Percentiles rank a stretch among this genome's conserved stretches.
Evolutionary conservation across 2,329 filamentous ascomycete genomes (phyloP).

Genomic region (Chaetothyriales sp.): DNA sequence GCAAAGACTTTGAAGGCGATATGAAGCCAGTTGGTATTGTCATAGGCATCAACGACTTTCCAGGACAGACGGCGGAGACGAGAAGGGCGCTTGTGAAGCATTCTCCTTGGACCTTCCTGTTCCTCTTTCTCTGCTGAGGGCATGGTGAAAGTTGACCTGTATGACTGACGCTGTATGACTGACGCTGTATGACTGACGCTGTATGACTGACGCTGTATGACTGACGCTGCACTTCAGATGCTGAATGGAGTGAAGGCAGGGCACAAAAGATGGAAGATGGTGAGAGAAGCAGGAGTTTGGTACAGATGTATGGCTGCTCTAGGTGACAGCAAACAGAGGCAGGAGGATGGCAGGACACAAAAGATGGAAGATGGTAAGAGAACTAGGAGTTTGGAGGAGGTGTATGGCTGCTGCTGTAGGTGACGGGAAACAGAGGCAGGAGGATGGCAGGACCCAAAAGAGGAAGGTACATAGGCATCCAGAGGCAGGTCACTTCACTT

Average conservation of each 20-base stretch:
- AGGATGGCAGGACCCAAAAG: background rate
- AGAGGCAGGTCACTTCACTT: background rate
- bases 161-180: background rate
- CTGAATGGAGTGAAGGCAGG: no score
- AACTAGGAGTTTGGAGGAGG: no score
- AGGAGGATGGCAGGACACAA: background rate
- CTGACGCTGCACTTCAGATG: background rate
- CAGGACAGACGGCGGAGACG: background rate
- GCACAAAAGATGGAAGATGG: background rate
- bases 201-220: background rate
- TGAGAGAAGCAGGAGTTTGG: no score
- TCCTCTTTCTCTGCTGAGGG: background rate
- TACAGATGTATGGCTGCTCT: no score
- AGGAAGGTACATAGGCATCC: background rate
- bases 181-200: background rate
- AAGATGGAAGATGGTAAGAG: background rate
- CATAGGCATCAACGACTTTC: conserved; percentile 2
- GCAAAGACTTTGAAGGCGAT: conserved; percentile 8
- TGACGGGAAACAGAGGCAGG: background rate
- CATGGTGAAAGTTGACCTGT: background rate
- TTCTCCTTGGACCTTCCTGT: background rate
- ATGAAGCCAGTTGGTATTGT: conserved; percentile 6
- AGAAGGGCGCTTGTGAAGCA: background rate
- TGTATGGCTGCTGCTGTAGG: no score
- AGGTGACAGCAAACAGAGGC: background rate